Evolutionary conservation across 2,329 filamentous ascomycete species (phyloP).

Genomic region (Penicillium sp.): DNA sequence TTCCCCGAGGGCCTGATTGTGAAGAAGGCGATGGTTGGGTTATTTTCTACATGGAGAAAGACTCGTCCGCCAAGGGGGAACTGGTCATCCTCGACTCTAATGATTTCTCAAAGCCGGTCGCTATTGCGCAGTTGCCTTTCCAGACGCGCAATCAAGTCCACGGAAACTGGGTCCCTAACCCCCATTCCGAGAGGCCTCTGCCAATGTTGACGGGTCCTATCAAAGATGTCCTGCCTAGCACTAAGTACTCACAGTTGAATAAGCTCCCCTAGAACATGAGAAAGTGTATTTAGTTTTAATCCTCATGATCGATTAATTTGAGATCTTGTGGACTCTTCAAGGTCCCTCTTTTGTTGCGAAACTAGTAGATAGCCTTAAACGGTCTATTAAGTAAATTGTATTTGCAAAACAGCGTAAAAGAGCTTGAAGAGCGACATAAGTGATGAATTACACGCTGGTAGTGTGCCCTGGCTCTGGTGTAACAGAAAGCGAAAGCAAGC

Average conservation of each 20-base stretch:
- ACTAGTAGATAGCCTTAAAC: too few species aligned
- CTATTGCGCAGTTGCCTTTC: conserved; percentile 47
- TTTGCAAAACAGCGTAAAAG: too few species aligned
- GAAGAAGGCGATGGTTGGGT: neutral
- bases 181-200: neutral
- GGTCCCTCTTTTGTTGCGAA: too few species aligned
- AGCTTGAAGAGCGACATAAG: too few species aligned
- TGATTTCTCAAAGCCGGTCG: conserved; percentile 44
- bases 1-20: neutral
- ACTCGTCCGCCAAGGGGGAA: neutral
- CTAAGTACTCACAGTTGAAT: neutral
- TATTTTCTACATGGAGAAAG: neutral
- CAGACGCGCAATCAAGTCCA: conserved; percentile 35
- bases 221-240: neutral
- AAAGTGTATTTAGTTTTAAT: neutral
- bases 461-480: too few species aligned
- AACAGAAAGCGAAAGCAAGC: too few species aligned
- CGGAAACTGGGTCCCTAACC: conserved; percentile 37
- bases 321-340: too few species aligned
- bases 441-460: too few species aligned
- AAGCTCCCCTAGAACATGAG: neutral
- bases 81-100: conserved; percentile 26
- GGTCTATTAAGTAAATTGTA: too few species aligned
- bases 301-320: neutral
- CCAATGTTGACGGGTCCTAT: neutral